Conservation (phyloP, 148 eudicot species). For the Cornus florida region DNA sequence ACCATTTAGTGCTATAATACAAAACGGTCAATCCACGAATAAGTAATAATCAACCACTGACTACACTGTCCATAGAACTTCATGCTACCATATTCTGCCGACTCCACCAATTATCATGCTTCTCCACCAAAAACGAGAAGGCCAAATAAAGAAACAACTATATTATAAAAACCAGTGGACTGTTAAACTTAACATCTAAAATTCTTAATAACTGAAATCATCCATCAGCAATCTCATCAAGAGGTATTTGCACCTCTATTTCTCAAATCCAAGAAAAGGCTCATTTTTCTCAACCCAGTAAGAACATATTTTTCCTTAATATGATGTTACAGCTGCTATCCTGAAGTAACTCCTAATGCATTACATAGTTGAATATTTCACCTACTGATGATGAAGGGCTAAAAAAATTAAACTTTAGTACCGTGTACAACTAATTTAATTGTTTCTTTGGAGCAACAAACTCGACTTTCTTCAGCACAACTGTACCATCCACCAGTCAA, state of each 20-base stretch:
- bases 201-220: background rate
- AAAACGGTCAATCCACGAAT: background rate
- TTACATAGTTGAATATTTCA: background rate
- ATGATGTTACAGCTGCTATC: background rate
- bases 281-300: background rate
- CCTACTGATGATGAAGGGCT: background rate
- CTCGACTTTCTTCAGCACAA: background rate
- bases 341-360: background rate
- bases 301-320: background rate
- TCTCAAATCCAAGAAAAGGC: background rate
- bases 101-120: background rate
- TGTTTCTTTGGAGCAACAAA: background rate
- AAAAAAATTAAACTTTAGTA: background rate
- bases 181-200: background rate
- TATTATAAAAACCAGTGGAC: background rate
- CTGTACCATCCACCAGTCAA: background rate
- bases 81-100: background rate
- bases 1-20: background rate
- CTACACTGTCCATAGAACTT: background rate
- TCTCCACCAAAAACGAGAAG: background rate
- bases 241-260: background rate
- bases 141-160: background rate
- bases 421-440: background rate
- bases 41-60: background rate
- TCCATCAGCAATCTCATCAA: background rate